phyloP scores from a whole-genome alignment of 345 rosid genomes.

The Populus davidiana region DNA sequence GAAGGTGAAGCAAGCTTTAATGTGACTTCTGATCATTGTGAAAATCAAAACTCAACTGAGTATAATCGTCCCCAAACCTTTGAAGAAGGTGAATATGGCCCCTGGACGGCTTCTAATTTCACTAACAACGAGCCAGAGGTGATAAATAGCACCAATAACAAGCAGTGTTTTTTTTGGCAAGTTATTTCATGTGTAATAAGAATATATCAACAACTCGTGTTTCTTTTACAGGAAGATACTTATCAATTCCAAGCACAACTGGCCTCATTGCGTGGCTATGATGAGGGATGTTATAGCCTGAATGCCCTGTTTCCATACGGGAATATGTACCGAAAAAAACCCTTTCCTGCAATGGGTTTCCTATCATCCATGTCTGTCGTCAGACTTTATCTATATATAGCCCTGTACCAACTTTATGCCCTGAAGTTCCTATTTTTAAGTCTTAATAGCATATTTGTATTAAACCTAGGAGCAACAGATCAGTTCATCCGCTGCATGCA shows the following conservation, averaged over 20 bases:
- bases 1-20: constrained; percentile 3
- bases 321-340: neutral
- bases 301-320: neutral
- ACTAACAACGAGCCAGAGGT: neutral
- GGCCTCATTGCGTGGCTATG: neutral
- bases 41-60: neutral
- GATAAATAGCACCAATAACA: neutral
- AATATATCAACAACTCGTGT: neutral
- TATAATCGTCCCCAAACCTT: neutral
- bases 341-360: neutral
- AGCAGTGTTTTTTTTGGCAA: neutral
- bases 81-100: neutral
- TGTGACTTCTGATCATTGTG: neutral
- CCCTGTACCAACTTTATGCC: neutral
- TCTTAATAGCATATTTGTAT: neutral
- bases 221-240: neutral
- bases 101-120: neutral
- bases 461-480: neutral
- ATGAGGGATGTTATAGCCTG: neutral
- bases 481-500: neutral
- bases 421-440: neutral
- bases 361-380: neutral
- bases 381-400: neutral
- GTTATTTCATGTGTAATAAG: neutral
- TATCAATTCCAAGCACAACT: neutral